Percentiles rank a stretch among this genome's conserved stretches.
phyloP scores from a whole-genome alignment of 495 filamentous ascomycete species.

The Neurospora sp. region DNA sequence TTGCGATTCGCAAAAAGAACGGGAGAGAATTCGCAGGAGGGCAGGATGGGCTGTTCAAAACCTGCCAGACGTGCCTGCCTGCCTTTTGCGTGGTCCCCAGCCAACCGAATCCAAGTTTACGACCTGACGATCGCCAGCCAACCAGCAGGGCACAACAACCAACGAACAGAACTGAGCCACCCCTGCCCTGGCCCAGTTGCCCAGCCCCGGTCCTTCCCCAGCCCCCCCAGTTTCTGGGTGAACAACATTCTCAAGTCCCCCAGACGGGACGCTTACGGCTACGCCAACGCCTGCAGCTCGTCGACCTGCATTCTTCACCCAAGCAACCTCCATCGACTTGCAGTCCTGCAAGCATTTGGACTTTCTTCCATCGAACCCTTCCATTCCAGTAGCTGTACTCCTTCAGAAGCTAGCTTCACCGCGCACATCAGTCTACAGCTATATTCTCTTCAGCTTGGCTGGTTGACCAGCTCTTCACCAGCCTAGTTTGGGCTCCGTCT shows the following conservation, averaged over 20 bases:
- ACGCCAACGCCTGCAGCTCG: neutral
- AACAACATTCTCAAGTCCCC: neutral
- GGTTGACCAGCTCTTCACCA: constrained; percentile 17
- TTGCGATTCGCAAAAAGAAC: neutral
- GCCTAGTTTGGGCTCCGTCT: constrained; percentile 4
- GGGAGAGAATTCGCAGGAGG: neutral
- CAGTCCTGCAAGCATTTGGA: neutral
- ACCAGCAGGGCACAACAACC: neutral
- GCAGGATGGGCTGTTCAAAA: neutral
- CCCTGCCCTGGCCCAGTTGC: neutral
- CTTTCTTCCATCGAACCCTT: neutral
- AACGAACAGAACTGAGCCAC: neutral
- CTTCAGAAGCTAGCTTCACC: neutral
- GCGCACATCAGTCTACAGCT: neutral
- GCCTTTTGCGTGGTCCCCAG: neutral
- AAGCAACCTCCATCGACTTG: neutral
- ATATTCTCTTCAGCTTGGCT: constrained; percentile 10
- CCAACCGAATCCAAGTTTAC: neutral
- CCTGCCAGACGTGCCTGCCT: neutral
- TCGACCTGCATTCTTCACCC: neutral
- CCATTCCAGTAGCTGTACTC: neutral
- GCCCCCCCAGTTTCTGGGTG: neutral
- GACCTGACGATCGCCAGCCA: neutral
- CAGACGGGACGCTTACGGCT: neutral
- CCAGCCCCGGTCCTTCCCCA: neutral